A percentile compares a stretch with the other conserved stretches of the same genome.
Conservation (phyloP, 169 alveolate species). For the Plasmodium ovale region DNA sequence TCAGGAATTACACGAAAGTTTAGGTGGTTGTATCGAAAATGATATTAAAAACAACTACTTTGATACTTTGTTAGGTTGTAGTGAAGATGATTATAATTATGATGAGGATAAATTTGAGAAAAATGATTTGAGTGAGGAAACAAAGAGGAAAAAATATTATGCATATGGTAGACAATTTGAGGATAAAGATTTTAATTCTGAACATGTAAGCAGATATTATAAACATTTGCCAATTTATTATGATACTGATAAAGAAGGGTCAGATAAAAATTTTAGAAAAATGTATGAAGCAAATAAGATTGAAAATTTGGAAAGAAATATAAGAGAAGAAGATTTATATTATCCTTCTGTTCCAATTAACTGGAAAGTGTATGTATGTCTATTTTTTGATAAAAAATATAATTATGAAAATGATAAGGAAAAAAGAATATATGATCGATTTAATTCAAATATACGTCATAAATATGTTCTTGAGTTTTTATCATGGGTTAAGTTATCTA, state of each 20-base stretch:
- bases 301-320: slow-evolving; percentile 75
- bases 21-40: slow-evolving; percentile 65
- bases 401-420: slow-evolving; percentile 42
- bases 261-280: slow-evolving; percentile 14
- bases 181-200: slow-evolving; percentile 49
- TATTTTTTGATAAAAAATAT: slow-evolving; percentile 68
- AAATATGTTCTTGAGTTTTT: slow-evolving; percentile 58
- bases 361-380: slow-evolving; percentile 76
- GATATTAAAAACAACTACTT: slow-evolving; percentile 33
- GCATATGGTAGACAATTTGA: slow-evolving; percentile 17
- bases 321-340: slow-evolving; percentile 77
- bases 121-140: slow-evolving; percentile 69
- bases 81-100: slow-evolving; percentile 27
- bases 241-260: slow-evolving; percentile 1
- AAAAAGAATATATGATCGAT: slow-evolving; percentile 25
- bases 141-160: slow-evolving; percentile 58
- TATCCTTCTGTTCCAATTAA: slow-evolving; percentile 79
- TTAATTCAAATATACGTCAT: slow-evolving; percentile 72
- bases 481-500: slow-evolving; percentile 79
- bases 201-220: slow-evolving; percentile 31
- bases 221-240: slow-evolving; percentile 48
- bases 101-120: slow-evolving; percentile 42
- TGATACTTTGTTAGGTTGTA: slow-evolving; percentile 33
- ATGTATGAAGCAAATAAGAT: slow-evolving; percentile 46
- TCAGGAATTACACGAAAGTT: slow-evolving; percentile 54